Percentiles rank a stretch among this genome's conserved stretches.
Evolutionary conservation across 371 early-diverging fungal species (phyloP).

Genomic region (Lichtheimia ramosa): DNA sequence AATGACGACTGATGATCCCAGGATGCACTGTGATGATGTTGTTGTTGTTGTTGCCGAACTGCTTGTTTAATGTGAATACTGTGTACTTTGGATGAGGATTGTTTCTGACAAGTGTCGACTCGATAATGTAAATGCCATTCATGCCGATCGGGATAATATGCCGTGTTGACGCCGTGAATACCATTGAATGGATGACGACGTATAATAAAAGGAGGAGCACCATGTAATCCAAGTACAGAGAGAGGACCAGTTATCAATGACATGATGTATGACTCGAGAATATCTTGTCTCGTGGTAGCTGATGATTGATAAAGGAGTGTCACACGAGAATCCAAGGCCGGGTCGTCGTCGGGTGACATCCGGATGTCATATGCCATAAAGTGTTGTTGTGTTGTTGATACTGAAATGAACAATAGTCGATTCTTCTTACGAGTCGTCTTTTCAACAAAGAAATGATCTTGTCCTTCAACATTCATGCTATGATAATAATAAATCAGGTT

Average conservation of each 20-base stretch:
- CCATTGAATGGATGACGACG: neutral
- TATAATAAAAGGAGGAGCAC: conserved; percentile 11
- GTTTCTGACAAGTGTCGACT: no score
- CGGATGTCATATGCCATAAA: conserved; percentile 7
- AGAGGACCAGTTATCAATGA: conserved; percentile 18
- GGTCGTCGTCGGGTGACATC: conserved; percentile 13
- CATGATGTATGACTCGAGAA: conserved; percentile 7
- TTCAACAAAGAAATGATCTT: conserved; percentile 6
- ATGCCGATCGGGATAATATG: conserved; percentile 9
- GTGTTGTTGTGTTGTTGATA: neutral
- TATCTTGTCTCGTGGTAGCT: conserved; percentile 1
- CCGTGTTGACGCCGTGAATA: neutral
- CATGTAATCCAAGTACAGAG: conserved; percentile 10
- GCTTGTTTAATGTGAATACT: no score
- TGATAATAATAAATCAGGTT: neutral
- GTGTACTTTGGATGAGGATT: no score
- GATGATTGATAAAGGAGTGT: conserved; percentile 7
- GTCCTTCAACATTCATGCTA: neutral
- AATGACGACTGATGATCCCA: conserved; percentile 27
- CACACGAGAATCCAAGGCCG: conserved; percentile 24
- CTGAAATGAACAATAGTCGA: conserved; percentile 1
- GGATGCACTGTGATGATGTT: conserved; percentile 18
- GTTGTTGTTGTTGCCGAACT: no score
- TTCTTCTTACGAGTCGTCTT: conserved; percentile 7
- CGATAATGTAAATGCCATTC: conserved; percentile 6